These are phyloP conservation scores for Phialophora tarda DNA, from an alignment of 2,329 filamentous ascomycete species.

Conservation along the genomic window DNA sequence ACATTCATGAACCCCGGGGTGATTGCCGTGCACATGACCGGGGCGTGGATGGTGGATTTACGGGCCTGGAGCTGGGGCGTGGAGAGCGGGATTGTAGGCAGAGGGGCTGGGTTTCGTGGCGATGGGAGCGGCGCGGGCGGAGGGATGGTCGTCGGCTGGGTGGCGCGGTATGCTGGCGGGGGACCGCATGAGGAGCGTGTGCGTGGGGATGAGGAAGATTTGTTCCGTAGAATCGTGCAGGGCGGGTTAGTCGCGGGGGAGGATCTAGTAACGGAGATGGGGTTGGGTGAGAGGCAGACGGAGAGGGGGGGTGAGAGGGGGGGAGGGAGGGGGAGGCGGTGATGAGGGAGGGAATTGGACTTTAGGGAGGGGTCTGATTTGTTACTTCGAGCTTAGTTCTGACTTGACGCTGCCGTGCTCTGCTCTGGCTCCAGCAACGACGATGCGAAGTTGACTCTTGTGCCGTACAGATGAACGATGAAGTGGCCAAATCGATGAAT, in stretches of 20 bases:
- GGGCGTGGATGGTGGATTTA: constrained; percentile 22
- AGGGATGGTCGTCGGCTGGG: constrained; percentile 8
- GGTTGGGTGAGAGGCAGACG: background rate
- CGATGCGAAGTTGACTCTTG: background rate
- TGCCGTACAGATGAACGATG: background rate
- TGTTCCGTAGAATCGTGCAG: constrained; percentile 25
- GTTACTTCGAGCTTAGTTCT: background rate
- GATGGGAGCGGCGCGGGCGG: background rate
- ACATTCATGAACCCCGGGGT: constrained; percentile 2
- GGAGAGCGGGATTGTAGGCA: constrained; percentile 23
- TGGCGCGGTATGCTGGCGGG: background rate
- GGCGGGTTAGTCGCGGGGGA: constrained; percentile 7
- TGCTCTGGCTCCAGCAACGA: too few relatives aligned
- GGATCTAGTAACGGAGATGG: constrained; percentile 1
- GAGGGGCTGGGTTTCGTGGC: constrained; percentile 9
- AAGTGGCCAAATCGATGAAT: background rate
- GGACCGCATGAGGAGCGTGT: constrained; percentile 6
- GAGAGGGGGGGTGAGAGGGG: background rate
- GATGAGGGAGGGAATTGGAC: background rate
- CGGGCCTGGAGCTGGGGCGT: constrained; percentile 19
- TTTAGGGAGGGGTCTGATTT: background rate
- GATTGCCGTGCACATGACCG: constrained; percentile 20
- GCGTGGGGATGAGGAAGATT: constrained; percentile 5
- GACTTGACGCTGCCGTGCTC: background rate
- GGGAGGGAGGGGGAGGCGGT: background rate